Conservation (phyloP, 2,329 filamentous ascomycete species). For the Pseudovirgaria hyperparasitica region DNA sequence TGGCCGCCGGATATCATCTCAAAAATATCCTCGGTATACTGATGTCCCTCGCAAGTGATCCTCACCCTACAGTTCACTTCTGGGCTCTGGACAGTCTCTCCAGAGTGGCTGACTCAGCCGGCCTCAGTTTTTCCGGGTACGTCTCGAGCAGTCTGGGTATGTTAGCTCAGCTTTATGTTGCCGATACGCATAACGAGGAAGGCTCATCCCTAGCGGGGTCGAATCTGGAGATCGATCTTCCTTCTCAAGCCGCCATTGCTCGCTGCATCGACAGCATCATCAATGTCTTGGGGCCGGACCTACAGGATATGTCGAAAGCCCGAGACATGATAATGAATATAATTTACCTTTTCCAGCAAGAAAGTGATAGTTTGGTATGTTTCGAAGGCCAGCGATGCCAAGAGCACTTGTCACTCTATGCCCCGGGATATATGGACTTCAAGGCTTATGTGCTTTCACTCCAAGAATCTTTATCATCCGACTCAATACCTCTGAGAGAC, state of each 20-base stretch:
- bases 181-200: conserved; percentile 83
- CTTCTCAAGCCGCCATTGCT: conserved; percentile 70
- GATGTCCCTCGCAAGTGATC: conserved; percentile 95
- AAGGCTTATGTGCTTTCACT: conserved; percentile 69
- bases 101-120: conserved; percentile 79
- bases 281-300: conserved; percentile 87
- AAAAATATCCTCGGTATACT: conserved; percentile 96
- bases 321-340: conserved; percentile 82
- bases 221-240: conserved; percentile 76
- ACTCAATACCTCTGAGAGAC: conserved; percentile 56
- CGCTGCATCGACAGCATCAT: conserved; percentile 90
- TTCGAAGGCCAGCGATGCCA: conserved; percentile 70
- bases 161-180: conserved; percentile 83
- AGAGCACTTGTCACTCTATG: conserved; percentile 86
- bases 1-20: conserved; percentile 91
- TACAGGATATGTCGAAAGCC: conserved; percentile 87
- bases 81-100: conserved; percentile 88
- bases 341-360: conserved; percentile 68
- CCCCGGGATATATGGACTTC: conserved; percentile 77
- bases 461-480: conserved; percentile 63
- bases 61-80: conserved; percentile 88
- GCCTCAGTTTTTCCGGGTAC: conserved; percentile 80
- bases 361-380: conserved; percentile 57
- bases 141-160: conserved; percentile 86
- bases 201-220: conserved; percentile 68